Evolutionary conservation across 179 eudicot genomes (phyloP).

Genomic region (Camellia oleifera): DNA sequence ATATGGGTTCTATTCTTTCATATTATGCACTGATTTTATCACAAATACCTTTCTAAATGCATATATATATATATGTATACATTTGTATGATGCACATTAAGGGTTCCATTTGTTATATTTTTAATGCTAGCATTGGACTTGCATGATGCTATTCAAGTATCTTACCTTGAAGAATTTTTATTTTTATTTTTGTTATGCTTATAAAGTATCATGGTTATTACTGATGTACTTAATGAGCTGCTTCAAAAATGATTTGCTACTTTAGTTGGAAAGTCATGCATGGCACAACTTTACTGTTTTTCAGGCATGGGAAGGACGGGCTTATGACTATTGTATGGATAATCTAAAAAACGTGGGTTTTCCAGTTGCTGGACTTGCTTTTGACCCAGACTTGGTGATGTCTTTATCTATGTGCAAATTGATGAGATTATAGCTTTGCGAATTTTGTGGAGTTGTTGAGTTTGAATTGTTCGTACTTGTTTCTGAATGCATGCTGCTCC

Average conservation of each 20-base stretch:
- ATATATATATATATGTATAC: background rate
- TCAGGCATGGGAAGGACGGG: slow-evolving; percentile 99
- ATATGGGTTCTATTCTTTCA: background rate
- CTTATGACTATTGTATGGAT: slow-evolving; percentile 95
- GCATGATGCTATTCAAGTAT: background rate
- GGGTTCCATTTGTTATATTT: background rate
- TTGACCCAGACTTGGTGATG: slow-evolving; percentile 86
- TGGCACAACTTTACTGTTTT: slow-evolving; percentile 16
- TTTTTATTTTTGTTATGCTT: background rate
- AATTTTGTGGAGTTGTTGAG: slow-evolving; percentile 6
- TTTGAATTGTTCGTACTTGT: slow-evolving; percentile 1
- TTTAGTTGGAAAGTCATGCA: background rate
- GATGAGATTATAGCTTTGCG: background rate
- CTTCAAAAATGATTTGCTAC: background rate
- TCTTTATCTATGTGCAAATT: slow-evolving; percentile 8
- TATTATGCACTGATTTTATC: too few species aligned
- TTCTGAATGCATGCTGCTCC: slow-evolving; percentile 7
- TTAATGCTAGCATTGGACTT: background rate
- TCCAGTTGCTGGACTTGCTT: slow-evolving; percentile 97
- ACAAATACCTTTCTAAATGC: background rate
- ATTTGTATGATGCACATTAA: background rate
- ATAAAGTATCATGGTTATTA: background rate
- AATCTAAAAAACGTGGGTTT: slow-evolving; percentile 75
- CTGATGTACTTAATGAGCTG: background rate
- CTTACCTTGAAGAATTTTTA: background rate